phyloP scores from a whole-genome alignment of 768 basidiomycete species.

The Suillus paluster region DNA sequence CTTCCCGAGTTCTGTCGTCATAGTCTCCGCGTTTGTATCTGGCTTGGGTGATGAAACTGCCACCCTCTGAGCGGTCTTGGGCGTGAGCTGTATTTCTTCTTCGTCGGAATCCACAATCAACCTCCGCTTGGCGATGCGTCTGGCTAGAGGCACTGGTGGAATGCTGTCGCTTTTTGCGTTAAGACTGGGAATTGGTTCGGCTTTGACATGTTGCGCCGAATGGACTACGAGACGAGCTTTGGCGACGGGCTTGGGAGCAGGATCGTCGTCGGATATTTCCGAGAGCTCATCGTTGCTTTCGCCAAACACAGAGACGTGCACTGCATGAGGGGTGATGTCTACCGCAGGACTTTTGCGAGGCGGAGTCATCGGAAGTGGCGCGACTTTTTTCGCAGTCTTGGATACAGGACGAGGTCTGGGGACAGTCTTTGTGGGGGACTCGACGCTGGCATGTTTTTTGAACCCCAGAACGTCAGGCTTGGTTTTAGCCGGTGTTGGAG shows the following conservation, averaged over 20 bases:
- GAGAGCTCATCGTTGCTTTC: conserved; percentile 32
- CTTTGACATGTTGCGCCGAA: not conserved
- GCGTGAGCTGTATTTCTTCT: conserved; percentile 12
- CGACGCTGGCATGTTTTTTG: not conserved
- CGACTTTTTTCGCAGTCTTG: not conserved
- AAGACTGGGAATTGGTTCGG: conserved; percentile 8
- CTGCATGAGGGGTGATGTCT: not conserved
- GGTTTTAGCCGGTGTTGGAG: not conserved
- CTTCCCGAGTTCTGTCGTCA: not conserved
- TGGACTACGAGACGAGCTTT: conserved; percentile 9
- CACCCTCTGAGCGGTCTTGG: not conserved
- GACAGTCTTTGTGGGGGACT: not conserved
- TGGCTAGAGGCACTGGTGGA: not conserved
- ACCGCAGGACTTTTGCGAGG: not conserved
- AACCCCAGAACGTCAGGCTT: not conserved
- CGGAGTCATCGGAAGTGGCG: not conserved
- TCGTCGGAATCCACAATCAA: conserved; percentile 28
- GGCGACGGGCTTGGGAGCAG: not conserved
- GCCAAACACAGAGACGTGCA: conserved; percentile 22
- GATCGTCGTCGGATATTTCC: conserved; percentile 38
- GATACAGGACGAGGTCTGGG: not conserved
- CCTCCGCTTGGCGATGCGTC: conserved; percentile 6
- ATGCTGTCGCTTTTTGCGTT: not conserved
- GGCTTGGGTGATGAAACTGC: not conserved
- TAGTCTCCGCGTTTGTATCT: not conserved